Evolutionary conservation across 768 basidiomycete species (phyloP), one percentile per base, ranked within the genome.

Genomic region (Pulveroboletus sp.): DNA sequence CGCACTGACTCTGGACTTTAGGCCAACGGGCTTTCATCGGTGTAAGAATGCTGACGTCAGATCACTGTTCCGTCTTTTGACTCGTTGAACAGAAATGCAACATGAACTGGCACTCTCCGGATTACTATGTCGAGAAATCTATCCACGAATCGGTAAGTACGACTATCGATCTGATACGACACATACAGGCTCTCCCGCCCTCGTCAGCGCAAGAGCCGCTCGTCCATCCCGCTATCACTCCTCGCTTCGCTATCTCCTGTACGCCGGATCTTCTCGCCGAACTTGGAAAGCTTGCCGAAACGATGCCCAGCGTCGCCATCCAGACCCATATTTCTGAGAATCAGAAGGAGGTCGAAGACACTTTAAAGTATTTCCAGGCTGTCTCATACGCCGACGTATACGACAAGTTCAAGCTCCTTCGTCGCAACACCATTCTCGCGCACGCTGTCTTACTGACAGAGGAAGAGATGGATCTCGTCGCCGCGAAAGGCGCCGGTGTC

Each of bases 301-400:
- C 73, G 4, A 79, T 89, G 58, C 76, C 82, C 4, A 54, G 68
- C 1, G 74, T 98, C 29, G 77, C 78, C 45, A 87, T 96, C 44
- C 95, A 98, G 69, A 97, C 95, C 3, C 95, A 97, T 66, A 83
- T 97, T 37, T 82, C 86, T 13, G 95, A 98, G 71, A 95, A 93
- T 65, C 69, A 62, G 2, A 62, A 73, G 19, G 95, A 98, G 67
- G 73, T 95, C 47, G 73, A 68, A 22, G 78, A 79, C 57, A 84
- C 88, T 1, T 74, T 78, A 45, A 57, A 71, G 41, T 73, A 89
- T 17, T 97, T 91, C 70, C 83, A 86, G 0, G 75, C 77, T 1
- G 56, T 68, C 2, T 79, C 81, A 36, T 97, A 97, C 64, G 81
- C 93, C 1, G 78, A 73, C 10, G 83, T 93, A 11, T 97, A 98